Conservation (phyloP, 1,139 yeast genomes). For the Zhuliangozyma parablackwelliae region DNA sequence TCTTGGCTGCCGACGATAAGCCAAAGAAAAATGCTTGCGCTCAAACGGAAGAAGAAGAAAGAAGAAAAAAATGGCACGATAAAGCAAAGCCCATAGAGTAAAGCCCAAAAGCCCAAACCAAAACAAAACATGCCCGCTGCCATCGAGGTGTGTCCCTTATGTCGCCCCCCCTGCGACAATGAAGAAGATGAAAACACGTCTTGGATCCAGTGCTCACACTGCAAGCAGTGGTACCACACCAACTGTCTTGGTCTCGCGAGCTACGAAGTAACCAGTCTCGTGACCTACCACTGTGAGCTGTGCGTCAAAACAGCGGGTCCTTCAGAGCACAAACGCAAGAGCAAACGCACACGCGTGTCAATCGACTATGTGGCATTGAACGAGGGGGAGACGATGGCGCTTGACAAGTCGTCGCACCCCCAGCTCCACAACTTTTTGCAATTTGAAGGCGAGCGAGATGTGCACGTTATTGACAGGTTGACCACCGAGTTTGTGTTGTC, state of each 20-base stretch:
- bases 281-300: constrained; percentile 50
- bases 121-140: constrained; percentile 9
- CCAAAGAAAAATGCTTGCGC: neutral
- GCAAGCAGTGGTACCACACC: constrained; percentile 61
- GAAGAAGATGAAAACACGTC: constrained; percentile 6
- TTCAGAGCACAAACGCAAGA: constrained; percentile 49
- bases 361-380: constrained; percentile 80
- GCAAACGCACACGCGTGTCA: constrained; percentile 48
- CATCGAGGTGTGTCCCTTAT: constrained; percentile 16
- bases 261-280: constrained; percentile 35
- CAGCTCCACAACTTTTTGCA: constrained; percentile 43
- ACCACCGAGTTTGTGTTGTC: constrained; percentile 32
- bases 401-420: constrained; percentile 57
- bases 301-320: constrained; percentile 51
- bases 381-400: constrained; percentile 63
- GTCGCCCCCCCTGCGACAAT: constrained; percentile 7
- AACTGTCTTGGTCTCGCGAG: constrained; percentile 42
- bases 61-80: no score
- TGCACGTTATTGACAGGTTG: constrained; percentile 23
- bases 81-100: neutral
- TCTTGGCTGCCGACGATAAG: no score
- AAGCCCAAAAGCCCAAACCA: neutral
- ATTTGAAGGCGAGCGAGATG: constrained; percentile 12
- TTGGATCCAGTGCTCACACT: constrained; percentile 64
- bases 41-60: neutral